Evolutionary conservation across 2,329 filamentous ascomycete species (phyloP).

Genomic region (Neonectria magnoliae): DNA sequence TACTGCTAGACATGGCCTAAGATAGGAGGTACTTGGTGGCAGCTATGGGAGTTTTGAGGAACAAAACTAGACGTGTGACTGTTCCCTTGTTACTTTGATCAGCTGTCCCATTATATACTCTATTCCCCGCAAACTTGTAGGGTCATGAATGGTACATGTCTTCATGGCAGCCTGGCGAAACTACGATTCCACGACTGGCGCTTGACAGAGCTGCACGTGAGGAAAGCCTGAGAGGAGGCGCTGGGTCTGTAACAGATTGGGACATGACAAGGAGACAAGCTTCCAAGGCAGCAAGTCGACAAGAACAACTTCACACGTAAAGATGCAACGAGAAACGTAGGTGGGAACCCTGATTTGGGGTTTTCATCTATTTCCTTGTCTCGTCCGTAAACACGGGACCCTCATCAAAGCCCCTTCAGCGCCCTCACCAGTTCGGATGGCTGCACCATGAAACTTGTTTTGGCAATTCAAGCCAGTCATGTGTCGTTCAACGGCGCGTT

Average conservation of each 20-base stretch:
- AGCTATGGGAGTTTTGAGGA: not conserved
- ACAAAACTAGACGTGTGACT: not conserved
- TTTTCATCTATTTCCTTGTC: constrained; percentile 35
- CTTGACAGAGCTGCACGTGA: not conserved
- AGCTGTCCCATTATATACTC: not conserved
- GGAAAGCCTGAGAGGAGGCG: not conserved
- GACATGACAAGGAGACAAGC: not conserved
- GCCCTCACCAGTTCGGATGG: constrained; percentile 30
- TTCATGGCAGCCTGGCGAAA: not conserved
- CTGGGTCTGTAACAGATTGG: not conserved
- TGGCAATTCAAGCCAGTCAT: constrained; percentile 35
- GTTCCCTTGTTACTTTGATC: not conserved
- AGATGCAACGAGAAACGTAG: not conserved
- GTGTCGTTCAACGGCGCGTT: constrained; percentile 46
- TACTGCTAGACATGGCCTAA: too few relatives aligned
- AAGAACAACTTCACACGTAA: not conserved
- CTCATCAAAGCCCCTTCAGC: constrained; percentile 27
- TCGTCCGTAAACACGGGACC: constrained; percentile 31
- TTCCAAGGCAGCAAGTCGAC: not conserved
- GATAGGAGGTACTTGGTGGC: too few relatives aligned
- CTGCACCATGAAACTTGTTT: constrained; percentile 25
- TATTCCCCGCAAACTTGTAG: not conserved
- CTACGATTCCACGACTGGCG: not conserved
- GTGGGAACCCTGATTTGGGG: constrained; percentile 19
- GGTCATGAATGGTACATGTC: not conserved